phyloP scores from a whole-genome alignment of 768 basidiomycete species.

The Podaxis sp. region DNA sequence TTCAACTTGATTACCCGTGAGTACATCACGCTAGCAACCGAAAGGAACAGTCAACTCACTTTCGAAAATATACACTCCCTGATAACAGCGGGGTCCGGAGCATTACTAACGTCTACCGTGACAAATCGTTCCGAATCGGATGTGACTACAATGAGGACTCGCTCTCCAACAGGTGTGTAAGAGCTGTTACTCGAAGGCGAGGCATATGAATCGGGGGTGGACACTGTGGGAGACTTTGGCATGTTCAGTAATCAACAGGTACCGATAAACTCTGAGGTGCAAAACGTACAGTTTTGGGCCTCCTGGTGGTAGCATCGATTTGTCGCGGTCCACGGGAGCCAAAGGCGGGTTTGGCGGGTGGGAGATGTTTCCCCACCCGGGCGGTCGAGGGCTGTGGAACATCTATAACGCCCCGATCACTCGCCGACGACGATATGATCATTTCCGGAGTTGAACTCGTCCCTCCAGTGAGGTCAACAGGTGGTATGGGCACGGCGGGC shows the following conservation, averaged over 20 bases:
- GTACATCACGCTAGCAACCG: background rate
- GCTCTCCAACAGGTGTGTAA: slow-evolving; percentile 30
- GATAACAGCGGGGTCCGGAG: slow-evolving; percentile 64
- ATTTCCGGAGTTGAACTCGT: slow-evolving; percentile 7
- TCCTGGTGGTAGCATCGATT: slow-evolving; percentile 20
- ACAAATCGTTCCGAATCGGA: slow-evolving; percentile 75
- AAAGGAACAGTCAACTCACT: slow-evolving; percentile 41
- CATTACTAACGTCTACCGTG: slow-evolving; percentile 69
- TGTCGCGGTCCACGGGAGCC: slow-evolving; percentile 25
- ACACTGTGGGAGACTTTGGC: slow-evolving; percentile 40
- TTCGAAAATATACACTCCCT: slow-evolving; percentile 81
- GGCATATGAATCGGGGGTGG: slow-evolving; percentile 34
- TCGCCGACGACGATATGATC: slow-evolving; percentile 11
- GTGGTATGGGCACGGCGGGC: slow-evolving; percentile 48
- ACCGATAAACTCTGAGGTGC: slow-evolving; percentile 24
- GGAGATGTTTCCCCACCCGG: slow-evolving; percentile 34
- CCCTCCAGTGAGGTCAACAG: slow-evolving; percentile 6
- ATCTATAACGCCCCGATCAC: slow-evolving; percentile 12
- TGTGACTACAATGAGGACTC: slow-evolving; percentile 66
- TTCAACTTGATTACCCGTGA: slow-evolving; percentile 50
- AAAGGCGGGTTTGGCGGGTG: slow-evolving; percentile 33
- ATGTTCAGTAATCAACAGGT: slow-evolving; percentile 15
- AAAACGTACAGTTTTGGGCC: slow-evolving; percentile 35
- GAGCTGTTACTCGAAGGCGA: slow-evolving; percentile 25
- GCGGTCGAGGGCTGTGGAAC: slow-evolving; percentile 20